Evolutionary conservation across 1,284 basidiomycete species (phyloP).

Genomic region (Papiliotrema terrestris): DNA sequence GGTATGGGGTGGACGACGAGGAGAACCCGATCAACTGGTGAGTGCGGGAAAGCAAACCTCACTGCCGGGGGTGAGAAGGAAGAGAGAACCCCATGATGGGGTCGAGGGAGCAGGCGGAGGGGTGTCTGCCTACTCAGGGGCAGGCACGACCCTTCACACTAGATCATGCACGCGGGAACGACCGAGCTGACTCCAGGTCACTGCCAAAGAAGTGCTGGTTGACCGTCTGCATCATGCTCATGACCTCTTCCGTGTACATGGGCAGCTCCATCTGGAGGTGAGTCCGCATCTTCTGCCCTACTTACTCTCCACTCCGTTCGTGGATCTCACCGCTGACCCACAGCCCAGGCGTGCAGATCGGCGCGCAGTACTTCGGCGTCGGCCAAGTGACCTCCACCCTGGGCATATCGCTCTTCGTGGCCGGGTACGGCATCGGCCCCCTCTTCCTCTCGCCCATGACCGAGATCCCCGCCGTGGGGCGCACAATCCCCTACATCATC

Average conservation of each 20-base stretch:
- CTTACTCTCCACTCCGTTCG: no score
- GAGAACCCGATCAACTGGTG: conserved; percentile 57
- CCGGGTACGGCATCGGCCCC: conserved; percentile 32
- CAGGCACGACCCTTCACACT: no score
- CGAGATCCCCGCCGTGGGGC: conserved; percentile 36
- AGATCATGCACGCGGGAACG: no score
- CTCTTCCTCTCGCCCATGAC: conserved; percentile 33
- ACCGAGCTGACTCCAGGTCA: conserved; percentile 6
- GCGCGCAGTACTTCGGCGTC: conserved; percentile 23
- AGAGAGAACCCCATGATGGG: no score
- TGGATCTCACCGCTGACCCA: no score
- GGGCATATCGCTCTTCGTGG: conserved; percentile 30
- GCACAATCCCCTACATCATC: conserved; percentile 41
- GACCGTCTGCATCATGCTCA: conserved; percentile 24
- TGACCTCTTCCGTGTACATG: conserved; percentile 57
- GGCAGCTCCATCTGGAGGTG: conserved; percentile 56
- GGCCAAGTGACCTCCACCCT: conserved; percentile 19
- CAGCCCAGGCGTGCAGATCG: conserved; percentile 50
- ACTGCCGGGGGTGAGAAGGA: neutral
- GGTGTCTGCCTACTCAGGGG: neutral
- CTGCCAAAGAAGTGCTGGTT: conserved; percentile 25
- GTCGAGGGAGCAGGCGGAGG: neutral
- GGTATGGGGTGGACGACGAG: conserved; percentile 62
- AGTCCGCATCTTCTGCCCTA: no score
- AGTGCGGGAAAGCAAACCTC: neutral